Evolutionary conservation across 129 eudicot species (phyloP).

Genomic region (Ambrosia trifida): DNA sequence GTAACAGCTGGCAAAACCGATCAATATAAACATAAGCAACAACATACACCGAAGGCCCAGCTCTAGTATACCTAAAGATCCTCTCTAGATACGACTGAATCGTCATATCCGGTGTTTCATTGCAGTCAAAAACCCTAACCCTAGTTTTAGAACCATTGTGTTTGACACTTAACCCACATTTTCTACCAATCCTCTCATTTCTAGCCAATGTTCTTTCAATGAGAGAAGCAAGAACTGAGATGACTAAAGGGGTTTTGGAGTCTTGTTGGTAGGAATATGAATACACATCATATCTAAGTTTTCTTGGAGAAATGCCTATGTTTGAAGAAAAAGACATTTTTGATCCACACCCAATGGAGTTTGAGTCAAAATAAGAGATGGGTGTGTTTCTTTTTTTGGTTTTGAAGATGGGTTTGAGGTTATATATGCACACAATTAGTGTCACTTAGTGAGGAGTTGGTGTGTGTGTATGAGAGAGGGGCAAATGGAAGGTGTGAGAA

Average conservation of each 20-base stretch:
- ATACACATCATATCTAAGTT: conserved; percentile 76
- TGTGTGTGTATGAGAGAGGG: conserved; percentile 16
- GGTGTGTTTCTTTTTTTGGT: conserved; percentile 30
- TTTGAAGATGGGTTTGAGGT: conserved; percentile 26
- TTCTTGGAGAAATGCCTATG: conserved; percentile 75
- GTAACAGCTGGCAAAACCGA: conserved; percentile 58
- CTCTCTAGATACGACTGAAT: conserved; percentile 82
- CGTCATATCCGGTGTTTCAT: conserved; percentile 80
- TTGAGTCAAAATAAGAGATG: conserved; percentile 30
- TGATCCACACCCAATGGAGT: conserved; percentile 12
- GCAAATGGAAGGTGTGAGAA: conserved; percentile 53
- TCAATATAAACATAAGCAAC: conserved; percentile 92
- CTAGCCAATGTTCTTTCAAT: conserved; percentile 76
- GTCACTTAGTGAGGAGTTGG: conserved; percentile 1
- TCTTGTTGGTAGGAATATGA: conserved; percentile 67
- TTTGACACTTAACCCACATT: conserved; percentile 34
- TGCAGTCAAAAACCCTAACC: conserved; percentile 57
- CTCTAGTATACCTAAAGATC: conserved; percentile 76
- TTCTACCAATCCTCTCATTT: conserved; percentile 58
- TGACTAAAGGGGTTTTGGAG: conserved; percentile 67
- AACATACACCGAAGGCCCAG: conserved; percentile 91
- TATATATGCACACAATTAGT: conserved; percentile 20
- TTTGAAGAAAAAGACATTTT: conserved; percentile 50
- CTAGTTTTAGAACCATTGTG: conserved; percentile 32
- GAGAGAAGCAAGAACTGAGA: conserved; percentile 82